A percentile compares a stretch with the other conserved stretches of the same genome.
Conservation (phyloP, 2,329 filamentous ascomycete species). For the Verticillium nonalfalfae region DNA sequence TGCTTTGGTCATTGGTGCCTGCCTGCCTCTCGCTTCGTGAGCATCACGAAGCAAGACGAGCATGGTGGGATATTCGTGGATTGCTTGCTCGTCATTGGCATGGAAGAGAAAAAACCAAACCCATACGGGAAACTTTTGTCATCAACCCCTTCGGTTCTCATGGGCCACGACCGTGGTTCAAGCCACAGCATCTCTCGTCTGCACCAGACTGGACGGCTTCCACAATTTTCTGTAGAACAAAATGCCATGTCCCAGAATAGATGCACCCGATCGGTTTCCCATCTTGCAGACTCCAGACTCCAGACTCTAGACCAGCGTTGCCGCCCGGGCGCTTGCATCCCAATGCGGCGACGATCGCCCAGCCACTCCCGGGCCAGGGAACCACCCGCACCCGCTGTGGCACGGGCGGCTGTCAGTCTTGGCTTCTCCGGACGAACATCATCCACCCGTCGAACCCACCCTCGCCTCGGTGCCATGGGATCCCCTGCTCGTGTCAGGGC, state of each 20-base stretch:
- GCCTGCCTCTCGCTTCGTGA: too few relatives aligned
- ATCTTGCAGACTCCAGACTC: neutral
- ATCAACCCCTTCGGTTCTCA: too few relatives aligned
- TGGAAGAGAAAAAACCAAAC: too few relatives aligned
- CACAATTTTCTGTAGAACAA: neutral
- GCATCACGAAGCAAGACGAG: too few relatives aligned
- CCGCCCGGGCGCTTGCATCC: conserved; percentile 12
- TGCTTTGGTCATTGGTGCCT: too few relatives aligned
- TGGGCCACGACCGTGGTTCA: too few relatives aligned
- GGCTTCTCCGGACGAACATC: neutral
- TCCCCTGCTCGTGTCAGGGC: neutral
- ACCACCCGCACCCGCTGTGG: neutral
- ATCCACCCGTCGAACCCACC: neutral
- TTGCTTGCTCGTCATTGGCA: too few relatives aligned
- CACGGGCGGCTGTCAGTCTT: neutral
- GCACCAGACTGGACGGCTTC: neutral
- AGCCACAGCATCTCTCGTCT: neutral
- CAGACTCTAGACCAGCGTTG: neutral
- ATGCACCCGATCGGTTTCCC: neutral
- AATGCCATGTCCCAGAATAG: neutral
- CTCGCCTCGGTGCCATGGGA: neutral
- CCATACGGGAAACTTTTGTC: too few relatives aligned
- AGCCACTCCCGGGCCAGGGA: neutral
- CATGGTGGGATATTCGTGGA: too few relatives aligned
- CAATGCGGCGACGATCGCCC: conserved; percentile 7